Conservation (phyloP, 768 basidiomycete genomes). For the Auriculariales sp. region DNA sequence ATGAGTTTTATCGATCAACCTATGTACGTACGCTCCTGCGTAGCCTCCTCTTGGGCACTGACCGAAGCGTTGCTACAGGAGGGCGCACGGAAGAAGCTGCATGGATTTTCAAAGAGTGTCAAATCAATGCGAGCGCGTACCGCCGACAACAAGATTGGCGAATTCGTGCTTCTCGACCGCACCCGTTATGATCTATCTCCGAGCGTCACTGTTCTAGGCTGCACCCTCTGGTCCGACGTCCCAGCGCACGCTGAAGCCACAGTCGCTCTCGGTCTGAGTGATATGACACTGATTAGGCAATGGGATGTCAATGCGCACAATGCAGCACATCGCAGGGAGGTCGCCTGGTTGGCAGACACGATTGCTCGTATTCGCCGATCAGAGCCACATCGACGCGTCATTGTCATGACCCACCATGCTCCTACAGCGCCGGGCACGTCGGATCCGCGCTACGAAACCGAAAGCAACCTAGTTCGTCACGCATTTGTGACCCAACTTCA, state of each 20-base stretch:
- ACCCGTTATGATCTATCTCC: slow-evolving; percentile 20
- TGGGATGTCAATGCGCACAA: slow-evolving; percentile 14
- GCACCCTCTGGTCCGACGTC: slow-evolving; percentile 24
- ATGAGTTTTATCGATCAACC: slow-evolving; percentile 11
- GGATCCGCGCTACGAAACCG: slow-evolving; percentile 12
- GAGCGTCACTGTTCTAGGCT: slow-evolving; percentile 22
- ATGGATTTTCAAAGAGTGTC: slow-evolving; percentile 5
- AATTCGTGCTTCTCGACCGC: slow-evolving; percentile 20
- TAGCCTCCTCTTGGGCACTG: slow-evolving; percentile 11
- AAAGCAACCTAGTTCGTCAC: neutral
- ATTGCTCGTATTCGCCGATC: slow-evolving; percentile 14
- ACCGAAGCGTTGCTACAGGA: neutral
- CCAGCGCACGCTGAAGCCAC: slow-evolving; percentile 15
- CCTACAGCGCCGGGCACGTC: slow-evolving; percentile 21
- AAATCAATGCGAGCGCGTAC: neutral
- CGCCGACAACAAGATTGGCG: slow-evolving; percentile 7
- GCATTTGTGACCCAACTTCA: neutral
- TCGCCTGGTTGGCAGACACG: slow-evolving; percentile 17
- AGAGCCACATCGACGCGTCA: slow-evolving; percentile 16
- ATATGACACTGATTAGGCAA: slow-evolving; percentile 18
- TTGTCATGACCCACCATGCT: slow-evolving; percentile 28
- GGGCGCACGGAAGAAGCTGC: slow-evolving; percentile 4
- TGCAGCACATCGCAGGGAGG: slow-evolving; percentile 16
- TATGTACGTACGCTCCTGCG: neutral
- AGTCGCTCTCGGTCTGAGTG: slow-evolving; percentile 16